These are phyloP conservation scores for Tuber brumale DNA, from an alignment of 495 filamentous ascomycete species.

Conservation along the genomic window DNA sequence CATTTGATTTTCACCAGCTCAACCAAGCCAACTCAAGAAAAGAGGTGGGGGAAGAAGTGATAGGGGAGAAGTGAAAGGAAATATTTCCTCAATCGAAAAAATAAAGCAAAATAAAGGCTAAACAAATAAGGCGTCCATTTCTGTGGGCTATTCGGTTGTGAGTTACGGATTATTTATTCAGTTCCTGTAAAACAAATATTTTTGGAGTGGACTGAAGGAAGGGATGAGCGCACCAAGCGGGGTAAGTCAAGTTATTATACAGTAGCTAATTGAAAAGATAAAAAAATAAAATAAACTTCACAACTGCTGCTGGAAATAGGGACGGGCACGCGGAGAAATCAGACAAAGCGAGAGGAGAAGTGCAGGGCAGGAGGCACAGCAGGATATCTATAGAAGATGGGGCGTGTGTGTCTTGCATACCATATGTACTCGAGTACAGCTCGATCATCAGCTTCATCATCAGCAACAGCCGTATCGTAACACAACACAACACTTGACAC, in stretches of 20 bases:
- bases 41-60: background rate
- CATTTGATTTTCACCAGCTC: constrained; percentile 20
- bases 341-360: background rate
- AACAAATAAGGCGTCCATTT: constrained; percentile 12
- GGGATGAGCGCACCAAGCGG: background rate
- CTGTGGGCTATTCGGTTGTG: constrained; percentile 6
- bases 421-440: background rate
- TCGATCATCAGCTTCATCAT: background rate
- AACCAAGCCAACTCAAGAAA: background rate
- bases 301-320: background rate
- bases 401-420: background rate
- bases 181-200: background rate
- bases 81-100: constrained; percentile 17
- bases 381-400: constrained; percentile 4
- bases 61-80: constrained; percentile 6
- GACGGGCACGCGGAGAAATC: background rate
- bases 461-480: background rate
- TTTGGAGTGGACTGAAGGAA: background rate
- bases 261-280: background rate
- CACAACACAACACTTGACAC: background rate
- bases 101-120: constrained; percentile 21
- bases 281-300: background rate
- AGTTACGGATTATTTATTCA: background rate
- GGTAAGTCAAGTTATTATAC: background rate
- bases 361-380: background rate